Base-by-base conservation (phyloP, 139 green algal genomes). In the Micractinium conductrix region DNA sequence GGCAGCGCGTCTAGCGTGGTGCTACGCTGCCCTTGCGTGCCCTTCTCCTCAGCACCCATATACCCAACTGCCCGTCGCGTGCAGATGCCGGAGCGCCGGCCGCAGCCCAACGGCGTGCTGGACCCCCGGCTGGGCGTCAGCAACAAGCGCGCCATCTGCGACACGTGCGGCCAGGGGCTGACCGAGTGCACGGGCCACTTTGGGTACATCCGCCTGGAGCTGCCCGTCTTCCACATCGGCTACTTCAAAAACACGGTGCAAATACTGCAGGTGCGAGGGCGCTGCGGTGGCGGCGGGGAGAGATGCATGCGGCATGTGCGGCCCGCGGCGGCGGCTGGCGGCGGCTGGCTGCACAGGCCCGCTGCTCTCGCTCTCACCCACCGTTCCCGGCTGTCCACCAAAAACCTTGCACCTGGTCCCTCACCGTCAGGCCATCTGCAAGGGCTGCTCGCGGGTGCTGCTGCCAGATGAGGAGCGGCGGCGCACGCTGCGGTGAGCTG, bases 221-320 rank as follows among this genome's bases (percentile, higher is more conserved):
- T 99, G 84, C 97, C 97, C 1, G 97, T 99, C 9, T 99, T 99
- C 91, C 97, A 99, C 92, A 97, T 99, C 78, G 97, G 97, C 70
- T 99, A 98, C 93, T 98, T 98, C 91, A 97, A 97, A 79, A 93
- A 94, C 86, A 96, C 92, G 44, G 58, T 98, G 55, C 87, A 94
- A 74, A 94, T 98, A 42, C 92, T 99, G 89, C 96, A 78, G 70
- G 70, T 78, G 70, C 2, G 35, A 0, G 35, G 35, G 65, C 65
- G 30, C 4, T 4, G 22, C 7, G 63, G 17, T 40, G 63, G 53
- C 14, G 48, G 53, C 19, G 53, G 53, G 53, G 19, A n/a, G n/a
- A n/a, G n/a, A n/a, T n/a, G 12, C 10, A 58, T 58, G 14, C 48
- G 14, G 48, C 48, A 58, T 14, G 12, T 22, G 48, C 48, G 10